Evolutionary conservation across 2,329 filamentous ascomycete genomes (phyloP), one percentile per base, ranked within the genome.

Genomic region (Fusarium sp.): DNA sequence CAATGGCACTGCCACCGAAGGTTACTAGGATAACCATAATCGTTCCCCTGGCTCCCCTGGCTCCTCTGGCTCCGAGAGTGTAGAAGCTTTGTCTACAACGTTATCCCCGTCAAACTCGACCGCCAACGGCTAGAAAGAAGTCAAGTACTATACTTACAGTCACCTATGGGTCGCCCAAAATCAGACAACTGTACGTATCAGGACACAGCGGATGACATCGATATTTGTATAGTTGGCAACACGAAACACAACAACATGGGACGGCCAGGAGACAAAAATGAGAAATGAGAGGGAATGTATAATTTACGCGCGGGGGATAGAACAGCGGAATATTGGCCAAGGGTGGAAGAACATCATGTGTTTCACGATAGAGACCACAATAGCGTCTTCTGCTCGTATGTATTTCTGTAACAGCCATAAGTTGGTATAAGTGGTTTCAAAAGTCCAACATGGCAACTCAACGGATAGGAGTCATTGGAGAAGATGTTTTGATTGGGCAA

Each of bases 1-100:
- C 71, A 90, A 90, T 74, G 88, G 88, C 40, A 81, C 86, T n/a
- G 79, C 81, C 25, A 78, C 82, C 46, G 87, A 88, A 32, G 82
- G 82, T 49, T 89, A 87, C 75, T 87, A 83, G 55, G 28, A 9
- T n/a, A n/a, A 20, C 16, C 18, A 20, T 45, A 8, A 32, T 28
- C 3, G 42, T 21, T 14, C n/a, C 20, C 18, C 20, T 16, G 16
- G 47, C 16, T 14, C 27, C 27, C 27, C 27, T 28, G 27, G 2
- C 11, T 28, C 27, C 11, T 12, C 27, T 28, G 27, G 27, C 28
- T 28, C 28, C 5, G 28, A 28, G 34, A 51, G 5, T 20, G 13
- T 13, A 10, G 18, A 12, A 41, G 13, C 21, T n/a, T 37, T 16
- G 20, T 40, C 32, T 27, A 23, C 25, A 20, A 21, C 49, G 23